phyloP scores from a whole-genome alignment of 495 filamentous ascomycete species.

The Xylaria castorea region DNA sequence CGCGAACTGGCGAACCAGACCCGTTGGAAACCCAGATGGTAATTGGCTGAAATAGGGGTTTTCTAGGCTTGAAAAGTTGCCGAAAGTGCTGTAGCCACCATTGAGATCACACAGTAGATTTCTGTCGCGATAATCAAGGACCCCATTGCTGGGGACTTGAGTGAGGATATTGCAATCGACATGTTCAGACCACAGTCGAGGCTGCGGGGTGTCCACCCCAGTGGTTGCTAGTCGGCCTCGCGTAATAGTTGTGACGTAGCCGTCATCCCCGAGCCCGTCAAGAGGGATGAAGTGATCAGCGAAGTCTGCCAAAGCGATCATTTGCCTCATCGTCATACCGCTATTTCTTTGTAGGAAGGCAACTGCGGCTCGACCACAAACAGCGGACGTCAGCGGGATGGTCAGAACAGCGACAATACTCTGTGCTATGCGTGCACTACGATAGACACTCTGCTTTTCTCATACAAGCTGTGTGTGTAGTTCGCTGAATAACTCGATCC shows the following conservation, averaged over 20 bases:
- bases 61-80: conserved; percentile 1
- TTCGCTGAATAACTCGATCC: not conserved
- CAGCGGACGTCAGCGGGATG: not conserved
- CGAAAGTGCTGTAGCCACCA: conserved; percentile 1
- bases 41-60: not conserved
- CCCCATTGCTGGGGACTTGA: too few relatives aligned
- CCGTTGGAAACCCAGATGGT: not conserved
- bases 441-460: not conserved
- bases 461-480: not conserved
- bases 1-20: not conserved
- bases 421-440: not conserved
- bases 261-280: not conserved
- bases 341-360: not conserved
- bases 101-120: not conserved
- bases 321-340: conserved; percentile 3
- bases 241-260: not conserved
- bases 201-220: not conserved
- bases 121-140: not conserved
- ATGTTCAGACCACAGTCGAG: not conserved
- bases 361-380: conserved; percentile 6
- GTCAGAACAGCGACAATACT: not conserved
- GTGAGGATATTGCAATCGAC: not conserved
- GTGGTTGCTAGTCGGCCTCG: not conserved
- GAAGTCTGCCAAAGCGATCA: conserved; percentile 4
- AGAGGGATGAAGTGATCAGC: not conserved